Base-by-base conservation (phyloP, 2,329 filamentous ascomycete species). In the Exophiala alcalophila region DNA sequence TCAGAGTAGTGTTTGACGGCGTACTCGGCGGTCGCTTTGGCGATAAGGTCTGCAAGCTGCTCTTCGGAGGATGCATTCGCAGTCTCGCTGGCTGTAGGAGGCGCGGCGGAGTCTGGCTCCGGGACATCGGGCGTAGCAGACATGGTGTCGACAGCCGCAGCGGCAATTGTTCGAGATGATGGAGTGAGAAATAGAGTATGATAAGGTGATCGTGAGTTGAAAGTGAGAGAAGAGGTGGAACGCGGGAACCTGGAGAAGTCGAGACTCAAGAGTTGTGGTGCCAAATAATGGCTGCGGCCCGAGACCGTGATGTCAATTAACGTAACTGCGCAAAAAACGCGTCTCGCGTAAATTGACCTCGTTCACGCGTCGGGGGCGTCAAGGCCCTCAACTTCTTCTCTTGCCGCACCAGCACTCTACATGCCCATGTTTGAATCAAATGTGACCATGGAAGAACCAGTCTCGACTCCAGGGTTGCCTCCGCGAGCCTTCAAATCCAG, bases 1-100 rank as follows among this genome's bases (percentile, higher is more conserved):
- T 83, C 82, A 40, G 84, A 79, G 65, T 89, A 95, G 64, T 94
- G 86, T 70, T 91, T 94, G 61, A 90, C 83, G 15, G 84, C 83
- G 68, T 94, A 97, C 57, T 94, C 81, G 12, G 88, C 81, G 14
- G 86, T 83, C 27, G 86, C 92, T 62, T 84, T 84, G 48, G 85
- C 84, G 59, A 80, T 83, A 53, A 96, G 76, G 61, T 94, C 84
- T 49, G 83, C 80, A 31, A 94, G 76, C 26, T 81, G 82, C 46
- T 84, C 79, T 62, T 74, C 80, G 2, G 42, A 16, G 5, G 49
- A 30, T 33, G 27, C 16, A 10, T 21, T 30, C 19, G 47, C 26
- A 12, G 36, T 9, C 15, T 51, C 33, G 20, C 45, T 36, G 12
- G 42, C 26, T 9, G 19, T 23, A 3, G 36, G 15, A 15, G 35